phyloP scores from a whole-genome alignment of 1,139 yeast genomes.

The Scheffersomyces cryptocercus region DNA sequence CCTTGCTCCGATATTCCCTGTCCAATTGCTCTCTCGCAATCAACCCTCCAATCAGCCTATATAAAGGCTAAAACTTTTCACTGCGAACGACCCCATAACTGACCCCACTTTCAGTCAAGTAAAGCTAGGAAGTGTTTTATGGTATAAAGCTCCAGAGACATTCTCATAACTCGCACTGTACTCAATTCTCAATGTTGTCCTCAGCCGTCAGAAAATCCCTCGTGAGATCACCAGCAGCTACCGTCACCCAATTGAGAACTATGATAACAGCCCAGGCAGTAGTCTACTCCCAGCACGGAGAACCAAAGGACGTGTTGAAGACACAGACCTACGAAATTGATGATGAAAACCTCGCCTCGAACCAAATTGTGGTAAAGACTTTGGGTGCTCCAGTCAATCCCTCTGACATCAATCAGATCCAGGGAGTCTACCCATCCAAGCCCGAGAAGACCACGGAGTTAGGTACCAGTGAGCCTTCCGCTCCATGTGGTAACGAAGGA shows the following conservation, averaged over 20 bases:
- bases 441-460: constrained; percentile 55
- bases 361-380: constrained; percentile 56
- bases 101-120: too few species aligned
- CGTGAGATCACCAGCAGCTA: not conserved
- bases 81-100: too few species aligned
- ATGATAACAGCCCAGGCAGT: constrained; percentile 61
- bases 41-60: too few species aligned
- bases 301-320: constrained; percentile 55
- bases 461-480: constrained; percentile 62
- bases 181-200: not conserved
- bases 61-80: too few species aligned
- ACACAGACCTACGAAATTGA: constrained; percentile 55
- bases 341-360: constrained; percentile 39
- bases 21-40: too few species aligned
- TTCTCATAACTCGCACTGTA: too few species aligned
- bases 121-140: too few species aligned
- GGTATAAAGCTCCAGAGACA: too few species aligned
- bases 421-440: constrained; percentile 90
- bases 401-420: constrained; percentile 85
- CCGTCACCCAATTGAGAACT: constrained; percentile 23
- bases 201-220: not conserved
- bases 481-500: constrained; percentile 94
- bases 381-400: constrained; percentile 93
- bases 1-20: too few species aligned
- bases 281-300: constrained; percentile 59